Percentiles rank a stretch among this genome's conserved stretches.
phyloP scores from a whole-genome alignment of 176 grass and related monocot species.

The Rhipidocladum racemiflorum region DNA sequence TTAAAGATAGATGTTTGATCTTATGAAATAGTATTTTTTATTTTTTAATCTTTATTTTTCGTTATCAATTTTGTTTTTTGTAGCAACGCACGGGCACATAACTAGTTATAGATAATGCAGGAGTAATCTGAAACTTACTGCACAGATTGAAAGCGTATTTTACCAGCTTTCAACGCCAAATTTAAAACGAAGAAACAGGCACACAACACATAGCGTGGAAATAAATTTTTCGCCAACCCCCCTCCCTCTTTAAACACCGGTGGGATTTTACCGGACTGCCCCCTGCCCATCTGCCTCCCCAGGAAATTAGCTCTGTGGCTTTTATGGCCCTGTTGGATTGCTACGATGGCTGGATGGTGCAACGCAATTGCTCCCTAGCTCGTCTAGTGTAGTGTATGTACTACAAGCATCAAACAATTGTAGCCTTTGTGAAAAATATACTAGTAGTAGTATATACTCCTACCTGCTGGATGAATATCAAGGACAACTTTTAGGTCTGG shows the following conservation, averaged over 20 bases:
- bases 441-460: too few species aligned
- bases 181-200: conserved; percentile 46
- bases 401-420: background rate
- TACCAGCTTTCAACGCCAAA: conserved; percentile 39
- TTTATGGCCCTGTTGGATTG: conserved; percentile 38
- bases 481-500: background rate
- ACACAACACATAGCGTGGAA: background rate
- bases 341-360: conserved; percentile 32
- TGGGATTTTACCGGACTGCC: conserved; percentile 17
- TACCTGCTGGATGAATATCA: background rate
- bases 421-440: background rate
- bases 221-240: conserved; percentile 62
- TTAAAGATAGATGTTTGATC: too few species aligned
- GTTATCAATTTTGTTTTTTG: too few species aligned
- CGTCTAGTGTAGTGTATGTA: background rate
- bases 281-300: conserved; percentile 24
- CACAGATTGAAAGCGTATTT: background rate
- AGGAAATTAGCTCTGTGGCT: conserved; percentile 46
- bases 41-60: too few species aligned
- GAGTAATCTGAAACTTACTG: conserved; percentile 28
- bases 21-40: too few species aligned
- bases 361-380: conserved; percentile 27
- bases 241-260: conserved; percentile 22
- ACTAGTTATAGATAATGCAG: background rate
- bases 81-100: too few species aligned